Conservation (phyloP, 305 asterid species). For the Plantago lanceolata region DNA sequence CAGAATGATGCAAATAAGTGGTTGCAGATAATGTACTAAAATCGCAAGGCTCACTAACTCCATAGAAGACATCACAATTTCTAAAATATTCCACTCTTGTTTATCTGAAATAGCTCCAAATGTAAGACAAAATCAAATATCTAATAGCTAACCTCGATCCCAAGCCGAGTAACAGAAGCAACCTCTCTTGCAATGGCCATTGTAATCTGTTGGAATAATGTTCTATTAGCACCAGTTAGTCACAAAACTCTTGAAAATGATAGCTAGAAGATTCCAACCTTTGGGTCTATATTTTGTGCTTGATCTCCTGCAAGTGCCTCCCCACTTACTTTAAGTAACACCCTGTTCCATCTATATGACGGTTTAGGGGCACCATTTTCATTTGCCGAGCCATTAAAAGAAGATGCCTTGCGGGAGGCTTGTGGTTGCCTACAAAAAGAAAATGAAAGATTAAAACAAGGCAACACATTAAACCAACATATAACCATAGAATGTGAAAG, state of each 20-base stretch:
- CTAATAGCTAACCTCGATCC: constrained; percentile 64
- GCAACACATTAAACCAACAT: neutral
- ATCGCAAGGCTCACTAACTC: neutral
- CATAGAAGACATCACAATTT: neutral
- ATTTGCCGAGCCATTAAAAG: constrained; percentile 49
- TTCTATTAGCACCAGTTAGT: constrained; percentile 19
- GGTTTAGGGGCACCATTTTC: constrained; percentile 43
- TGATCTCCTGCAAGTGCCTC: constrained; percentile 99
- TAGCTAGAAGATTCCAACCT: constrained; percentile 45
- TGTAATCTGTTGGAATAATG: constrained; percentile 48
- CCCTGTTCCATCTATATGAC: constrained; percentile 79
- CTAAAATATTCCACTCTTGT: neutral
- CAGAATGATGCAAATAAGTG: neutral
- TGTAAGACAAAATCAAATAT: neutral
- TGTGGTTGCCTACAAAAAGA: constrained; percentile 44
- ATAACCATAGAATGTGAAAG: neutral
- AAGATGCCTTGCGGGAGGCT: constrained; percentile 44
- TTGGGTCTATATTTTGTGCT: constrained; percentile 83
- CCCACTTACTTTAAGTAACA: constrained; percentile 95
- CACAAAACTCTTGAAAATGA: constrained; percentile 10
- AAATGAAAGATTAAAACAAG: neutral
- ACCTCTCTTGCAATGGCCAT: constrained; percentile 98
- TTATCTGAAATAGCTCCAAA: neutral
- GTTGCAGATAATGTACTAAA: neutral
- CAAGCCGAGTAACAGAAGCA: constrained; percentile 85